These are phyloP conservation scores for Candida fluviatilis DNA, from an alignment of 805 yeast species.

Conservation along the genomic window DNA sequence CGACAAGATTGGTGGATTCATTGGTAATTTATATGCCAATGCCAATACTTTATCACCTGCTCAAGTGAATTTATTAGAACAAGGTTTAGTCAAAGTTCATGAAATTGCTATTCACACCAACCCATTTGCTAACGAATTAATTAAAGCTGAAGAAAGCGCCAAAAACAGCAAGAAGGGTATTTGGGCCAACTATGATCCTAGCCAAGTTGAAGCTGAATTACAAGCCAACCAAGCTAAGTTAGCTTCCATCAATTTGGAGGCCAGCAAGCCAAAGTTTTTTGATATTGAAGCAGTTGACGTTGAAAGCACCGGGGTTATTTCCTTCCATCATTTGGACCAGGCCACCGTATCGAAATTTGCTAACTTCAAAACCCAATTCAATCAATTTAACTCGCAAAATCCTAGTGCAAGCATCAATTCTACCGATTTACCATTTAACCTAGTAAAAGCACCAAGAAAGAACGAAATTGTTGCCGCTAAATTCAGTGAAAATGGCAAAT, in stretches of 20 bases:
- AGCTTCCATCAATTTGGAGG: conserved; percentile 17
- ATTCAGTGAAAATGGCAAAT: conserved; percentile 49
- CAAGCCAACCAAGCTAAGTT: conserved; percentile 16
- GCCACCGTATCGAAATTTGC: conserved; percentile 34
- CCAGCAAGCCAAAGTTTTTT: conserved; percentile 40
- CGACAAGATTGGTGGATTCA: conserved; percentile 78
- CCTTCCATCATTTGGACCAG: conserved; percentile 42
- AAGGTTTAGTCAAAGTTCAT: conserved; percentile 64
- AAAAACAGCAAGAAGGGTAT: conserved; percentile 51
- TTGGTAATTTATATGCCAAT: conserved; percentile 61
- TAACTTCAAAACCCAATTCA: conserved; percentile 45
- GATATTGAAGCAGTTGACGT: conserved; percentile 55
- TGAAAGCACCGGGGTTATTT: conserved; percentile 37
- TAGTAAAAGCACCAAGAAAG: conserved; percentile 44
- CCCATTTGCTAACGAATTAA: conserved; percentile 49
- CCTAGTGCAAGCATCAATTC: conserved; percentile 34
- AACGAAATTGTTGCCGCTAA: conserved; percentile 56
- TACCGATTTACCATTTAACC: conserved; percentile 35
- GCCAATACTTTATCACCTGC: conserved; percentile 47
- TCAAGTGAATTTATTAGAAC: conserved; percentile 52
- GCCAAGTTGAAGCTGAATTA: conserved; percentile 29
- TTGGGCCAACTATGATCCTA: conserved; percentile 60
- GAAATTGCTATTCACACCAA: conserved; percentile 60
- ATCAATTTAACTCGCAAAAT: conserved; percentile 37
- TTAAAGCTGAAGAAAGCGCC: conserved; percentile 63